phyloP scores from a whole-genome alignment of 768 basidiomycete species.

The Boletus patriciae region DNA sequence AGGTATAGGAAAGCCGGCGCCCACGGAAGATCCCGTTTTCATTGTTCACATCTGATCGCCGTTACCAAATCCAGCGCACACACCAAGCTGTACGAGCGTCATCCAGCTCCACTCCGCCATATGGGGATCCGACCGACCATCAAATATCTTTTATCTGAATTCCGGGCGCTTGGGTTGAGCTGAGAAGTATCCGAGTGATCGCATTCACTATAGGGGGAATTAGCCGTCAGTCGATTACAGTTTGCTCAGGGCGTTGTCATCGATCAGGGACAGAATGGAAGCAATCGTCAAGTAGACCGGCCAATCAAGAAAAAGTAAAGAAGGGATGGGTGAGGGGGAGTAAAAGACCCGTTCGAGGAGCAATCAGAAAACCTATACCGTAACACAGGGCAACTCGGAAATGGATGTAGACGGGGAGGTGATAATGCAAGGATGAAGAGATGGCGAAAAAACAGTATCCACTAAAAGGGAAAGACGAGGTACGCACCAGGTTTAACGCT shows the following conservation, averaged over 20 bases:
- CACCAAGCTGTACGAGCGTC: constrained; percentile 26
- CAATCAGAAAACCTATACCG: not conserved
- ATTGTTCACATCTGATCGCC: constrained; percentile 22
- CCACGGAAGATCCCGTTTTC: not conserved
- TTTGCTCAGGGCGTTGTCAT: constrained; percentile 4
- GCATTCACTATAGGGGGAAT: constrained; percentile 53
- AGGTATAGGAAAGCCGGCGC: constrained; percentile 1
- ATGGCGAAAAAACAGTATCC: not conserved
- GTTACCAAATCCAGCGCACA: constrained; percentile 18
- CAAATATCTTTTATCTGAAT: constrained; percentile 82
- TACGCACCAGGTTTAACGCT: constrained; percentile 47
- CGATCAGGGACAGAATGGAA: constrained; percentile 16
- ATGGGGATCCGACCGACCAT: constrained; percentile 4
- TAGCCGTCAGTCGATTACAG: constrained; percentile 13
- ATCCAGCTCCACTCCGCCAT: constrained; percentile 1
- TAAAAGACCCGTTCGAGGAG: not conserved
- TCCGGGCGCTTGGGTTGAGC: constrained; percentile 84
- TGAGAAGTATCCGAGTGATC: constrained; percentile 80
- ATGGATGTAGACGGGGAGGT: not conserved
- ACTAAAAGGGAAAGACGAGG: not conserved
- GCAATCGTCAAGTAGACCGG: not conserved
- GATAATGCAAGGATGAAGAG: not conserved
- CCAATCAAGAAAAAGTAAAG: not conserved
- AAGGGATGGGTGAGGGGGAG: not conserved
- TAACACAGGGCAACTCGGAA: not conserved